These are phyloP conservation scores for Cryomyces minteri DNA, from an alignment of 495 filamentous ascomycete genomes.

Conservation along the genomic window DNA sequence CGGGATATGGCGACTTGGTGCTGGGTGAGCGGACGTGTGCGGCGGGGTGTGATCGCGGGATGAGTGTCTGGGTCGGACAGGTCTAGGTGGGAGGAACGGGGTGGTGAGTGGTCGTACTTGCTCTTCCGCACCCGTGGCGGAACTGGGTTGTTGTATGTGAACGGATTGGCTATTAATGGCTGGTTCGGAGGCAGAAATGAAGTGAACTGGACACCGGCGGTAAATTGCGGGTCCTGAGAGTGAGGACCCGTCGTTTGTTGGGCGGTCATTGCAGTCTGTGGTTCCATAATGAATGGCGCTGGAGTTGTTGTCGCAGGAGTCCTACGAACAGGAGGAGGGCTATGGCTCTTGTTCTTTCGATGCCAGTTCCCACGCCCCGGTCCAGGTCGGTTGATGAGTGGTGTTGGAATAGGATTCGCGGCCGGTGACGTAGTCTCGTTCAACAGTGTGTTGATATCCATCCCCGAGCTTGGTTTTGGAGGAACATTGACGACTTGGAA, in stretches of 20 bases:
- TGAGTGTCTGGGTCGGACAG: slow-evolving; percentile 22
- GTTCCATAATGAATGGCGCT: too few species aligned
- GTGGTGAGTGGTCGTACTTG: not conserved
- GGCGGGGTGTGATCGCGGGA: slow-evolving; percentile 19
- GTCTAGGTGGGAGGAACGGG: slow-evolving; percentile 11
- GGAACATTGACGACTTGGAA: slow-evolving; percentile 3
- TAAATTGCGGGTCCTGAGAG: too few species aligned
- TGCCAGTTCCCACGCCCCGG: slow-evolving; percentile 25
- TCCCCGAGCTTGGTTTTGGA: slow-evolving; percentile 13
- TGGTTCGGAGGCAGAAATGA: too few species aligned
- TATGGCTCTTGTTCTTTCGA: slow-evolving; percentile 11
- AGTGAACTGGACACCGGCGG: too few species aligned
- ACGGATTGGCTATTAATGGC: slow-evolving; percentile 1
- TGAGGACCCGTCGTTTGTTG: too few species aligned
- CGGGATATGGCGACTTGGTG: slow-evolving; percentile 87
- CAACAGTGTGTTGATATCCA: slow-evolving; percentile 24
- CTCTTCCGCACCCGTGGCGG: not conserved
- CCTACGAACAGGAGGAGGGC: not conserved
- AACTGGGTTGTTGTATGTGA: not conserved
- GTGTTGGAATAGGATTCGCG: not conserved
- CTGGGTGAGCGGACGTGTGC: slow-evolving; percentile 71
- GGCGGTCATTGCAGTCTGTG: too few species aligned
- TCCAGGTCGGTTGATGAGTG: slow-evolving; percentile 9
- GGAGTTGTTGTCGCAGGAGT: too few species aligned
- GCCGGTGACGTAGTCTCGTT: slow-evolving; percentile 17